Conservation (phyloP, 345 rosid genomes). For the Hypericum androsaemum region DNA sequence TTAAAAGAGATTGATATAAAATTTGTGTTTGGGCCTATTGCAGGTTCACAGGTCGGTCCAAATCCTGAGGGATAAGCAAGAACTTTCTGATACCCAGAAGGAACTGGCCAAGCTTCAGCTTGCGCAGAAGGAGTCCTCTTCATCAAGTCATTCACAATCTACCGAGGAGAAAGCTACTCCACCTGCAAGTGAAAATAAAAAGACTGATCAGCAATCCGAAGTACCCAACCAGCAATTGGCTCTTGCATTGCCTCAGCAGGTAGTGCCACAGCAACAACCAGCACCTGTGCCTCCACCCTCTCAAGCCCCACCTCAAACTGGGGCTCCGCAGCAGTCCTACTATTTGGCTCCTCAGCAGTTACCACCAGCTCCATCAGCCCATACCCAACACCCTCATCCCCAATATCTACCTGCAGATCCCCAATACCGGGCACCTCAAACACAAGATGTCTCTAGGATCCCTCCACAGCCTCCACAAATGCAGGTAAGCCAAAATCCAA, state of each 20-base stretch:
- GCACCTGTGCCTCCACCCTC: constrained; percentile 30
- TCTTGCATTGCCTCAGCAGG: constrained; percentile 83
- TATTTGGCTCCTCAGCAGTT: constrained; percentile 48
- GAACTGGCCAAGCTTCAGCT: constrained; percentile 88
- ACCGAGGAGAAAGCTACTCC: constrained; percentile 60
- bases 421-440: constrained; percentile 55
- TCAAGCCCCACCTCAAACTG: constrained; percentile 43
- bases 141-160: constrained; percentile 55
- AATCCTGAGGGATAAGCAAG: constrained; percentile 96
- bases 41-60: constrained; percentile 99
- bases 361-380: constrained; percentile 34
- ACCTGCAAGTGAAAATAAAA: constrained; percentile 51
- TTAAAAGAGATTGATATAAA: constrained; percentile 6
- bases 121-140: constrained; percentile 72
- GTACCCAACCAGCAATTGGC: constrained; percentile 74
- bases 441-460: constrained; percentile 54
- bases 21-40: constrained; percentile 12
- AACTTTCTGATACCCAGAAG: constrained; percentile 86
- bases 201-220: constrained; percentile 48
- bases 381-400: constrained; percentile 38
- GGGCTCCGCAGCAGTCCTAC: constrained; percentile 60
- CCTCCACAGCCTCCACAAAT: constrained; percentile 48
- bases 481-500: constrained; percentile 38
- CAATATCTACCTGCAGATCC: constrained; percentile 50
- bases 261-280: constrained; percentile 55